Base-by-base conservation (phyloP, 2,329 filamentous ascomycete genomes). In the Colletotrichum orchidophilum region DNA sequence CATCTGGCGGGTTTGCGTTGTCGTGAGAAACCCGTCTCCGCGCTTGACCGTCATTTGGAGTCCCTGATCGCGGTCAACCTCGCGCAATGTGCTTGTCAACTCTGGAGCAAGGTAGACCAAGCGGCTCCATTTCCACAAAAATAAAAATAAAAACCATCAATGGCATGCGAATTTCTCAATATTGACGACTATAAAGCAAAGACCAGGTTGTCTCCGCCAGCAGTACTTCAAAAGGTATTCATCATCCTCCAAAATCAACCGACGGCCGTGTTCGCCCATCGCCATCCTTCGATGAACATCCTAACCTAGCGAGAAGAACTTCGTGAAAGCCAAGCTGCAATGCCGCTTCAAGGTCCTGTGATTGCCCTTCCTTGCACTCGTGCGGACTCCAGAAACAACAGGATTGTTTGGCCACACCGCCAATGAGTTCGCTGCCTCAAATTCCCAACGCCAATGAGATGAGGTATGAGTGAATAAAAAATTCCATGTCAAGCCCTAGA, bases 291-390 rank as follows among this genome's bases (percentile, higher is more conserved):
- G 8, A 5, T 58, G 42, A 64, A 46, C 58, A 33, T 55, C 33
- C 21, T 59, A 27, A 27, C 21, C 24, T 26, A 53, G 55, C 15
- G 31, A 71, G 42, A 63, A 63, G 64, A 58, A 71, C 58, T 54
- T 53, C 59, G 46, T 69, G 69, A 71, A 68, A 69, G 52, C 69
- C 64, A 69, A 71, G 64, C 69, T 69, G 53, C 59, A 26, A 63
- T 71, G 69, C 69, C 46, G 53, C 52, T 71, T 42, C 69, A 39
- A 69, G 64, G 69, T 71, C 29, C 69, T 71, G 69, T 71, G 52
- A 68, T 53, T 42, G 18, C 69, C 69, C 58, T 68, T 71, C 57
- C 65, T 58, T 42, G 58, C 53, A 65, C 31, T 67, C 27, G 31
- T 68, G 64, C 58, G 58, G 64, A 54, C 26, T 55, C 53, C 24